These are phyloP conservation scores for Linum trigynum DNA, from an alignment of 345 rosid genomes.

Conservation along the genomic window DNA sequence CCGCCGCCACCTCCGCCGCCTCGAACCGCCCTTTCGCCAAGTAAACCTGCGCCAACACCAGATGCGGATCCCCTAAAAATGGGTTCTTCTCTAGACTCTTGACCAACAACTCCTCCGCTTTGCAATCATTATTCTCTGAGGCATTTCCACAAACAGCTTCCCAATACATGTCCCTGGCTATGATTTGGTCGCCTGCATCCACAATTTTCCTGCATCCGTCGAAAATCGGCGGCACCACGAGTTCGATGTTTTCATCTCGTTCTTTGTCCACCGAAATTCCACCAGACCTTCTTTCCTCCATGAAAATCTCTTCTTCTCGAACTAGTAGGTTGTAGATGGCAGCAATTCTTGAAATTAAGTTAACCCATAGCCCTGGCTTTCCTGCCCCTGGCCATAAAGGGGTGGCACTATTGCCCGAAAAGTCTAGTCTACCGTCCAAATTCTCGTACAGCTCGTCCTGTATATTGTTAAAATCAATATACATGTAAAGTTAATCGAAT, in stretches of 20 bases:
- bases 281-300: too few relatives aligned
- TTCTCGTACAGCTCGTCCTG: too few relatives aligned
- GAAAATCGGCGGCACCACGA: conserved; percentile 56
- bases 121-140: conserved; percentile 9
- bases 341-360: too few relatives aligned
- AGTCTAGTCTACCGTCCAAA: too few relatives aligned
- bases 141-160: conserved; percentile 18
- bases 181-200: conserved; percentile 46
- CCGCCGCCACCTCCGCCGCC: conserved; percentile 58
- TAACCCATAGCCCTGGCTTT: too few relatives aligned
- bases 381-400: too few relatives aligned
- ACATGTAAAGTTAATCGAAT: too few relatives aligned
- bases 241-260: conserved; percentile 21
- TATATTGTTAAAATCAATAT: too few relatives aligned
- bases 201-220: conserved; percentile 36
- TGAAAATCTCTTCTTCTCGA: too few relatives aligned
- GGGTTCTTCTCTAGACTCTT: conserved; percentile 57
- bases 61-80: conserved; percentile 71
- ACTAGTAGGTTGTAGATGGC: too few relatives aligned
- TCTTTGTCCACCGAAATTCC: too few relatives aligned
- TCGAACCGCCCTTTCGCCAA: conserved; percentile 47
- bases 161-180: conserved; percentile 9
- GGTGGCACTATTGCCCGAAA: too few relatives aligned
- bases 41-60: conserved; percentile 59
- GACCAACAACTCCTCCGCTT: conserved; percentile 40